Percentiles rank a stretch among this genome's conserved stretches.
These are phyloP conservation scores for Mycogone perniciosa DNA, from an alignment of 2,329 filamentous ascomycete species.

Conservation along the genomic window DNA sequence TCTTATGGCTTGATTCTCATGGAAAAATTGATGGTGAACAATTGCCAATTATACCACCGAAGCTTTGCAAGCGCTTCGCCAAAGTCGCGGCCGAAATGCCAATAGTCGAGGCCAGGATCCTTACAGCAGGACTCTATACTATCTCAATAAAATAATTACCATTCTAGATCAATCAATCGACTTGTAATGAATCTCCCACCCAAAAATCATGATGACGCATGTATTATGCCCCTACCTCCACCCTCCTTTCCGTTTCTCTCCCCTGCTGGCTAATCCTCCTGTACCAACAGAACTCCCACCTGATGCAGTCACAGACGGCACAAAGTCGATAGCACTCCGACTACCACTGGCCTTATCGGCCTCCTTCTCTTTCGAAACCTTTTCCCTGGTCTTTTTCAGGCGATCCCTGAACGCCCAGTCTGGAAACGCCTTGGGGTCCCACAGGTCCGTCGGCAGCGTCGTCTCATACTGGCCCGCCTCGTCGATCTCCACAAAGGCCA, in stretches of 20 bases:
- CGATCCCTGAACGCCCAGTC: conserved; percentile 46
- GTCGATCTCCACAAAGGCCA: conserved; percentile 54
- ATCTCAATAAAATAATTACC: too few relatives aligned
- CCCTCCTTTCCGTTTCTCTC: conserved; percentile 29
- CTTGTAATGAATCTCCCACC: too few relatives aligned
- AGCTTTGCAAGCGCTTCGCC: too few relatives aligned
- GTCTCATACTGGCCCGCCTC: conserved; percentile 58
- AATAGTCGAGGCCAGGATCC: too few relatives aligned
- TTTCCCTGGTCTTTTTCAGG: conserved; percentile 44
- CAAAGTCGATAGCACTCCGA: conserved; percentile 44
- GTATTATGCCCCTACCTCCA: conserved; percentile 22
- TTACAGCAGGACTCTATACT: too few relatives aligned
- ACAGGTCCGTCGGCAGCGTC: conserved; percentile 49
- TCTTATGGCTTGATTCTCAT: too few relatives aligned
- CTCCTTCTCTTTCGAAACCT: conserved; percentile 38
- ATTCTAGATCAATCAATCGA: too few relatives aligned
- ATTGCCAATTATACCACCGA: too few relatives aligned
- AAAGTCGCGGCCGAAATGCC: too few relatives aligned
- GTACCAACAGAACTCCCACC: conserved; percentile 14
- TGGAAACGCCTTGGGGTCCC: conserved; percentile 53
- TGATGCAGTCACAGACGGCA: conserved; percentile 26
- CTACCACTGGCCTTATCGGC: conserved; percentile 37
- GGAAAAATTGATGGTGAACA: too few relatives aligned
- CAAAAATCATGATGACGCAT: background rate
- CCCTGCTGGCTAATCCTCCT: conserved; percentile 20